Percentiles rank a stretch among this genome's conserved stretches.
Conservation (phyloP, 345 rosid species). For the Trapa bicornis region DNA sequence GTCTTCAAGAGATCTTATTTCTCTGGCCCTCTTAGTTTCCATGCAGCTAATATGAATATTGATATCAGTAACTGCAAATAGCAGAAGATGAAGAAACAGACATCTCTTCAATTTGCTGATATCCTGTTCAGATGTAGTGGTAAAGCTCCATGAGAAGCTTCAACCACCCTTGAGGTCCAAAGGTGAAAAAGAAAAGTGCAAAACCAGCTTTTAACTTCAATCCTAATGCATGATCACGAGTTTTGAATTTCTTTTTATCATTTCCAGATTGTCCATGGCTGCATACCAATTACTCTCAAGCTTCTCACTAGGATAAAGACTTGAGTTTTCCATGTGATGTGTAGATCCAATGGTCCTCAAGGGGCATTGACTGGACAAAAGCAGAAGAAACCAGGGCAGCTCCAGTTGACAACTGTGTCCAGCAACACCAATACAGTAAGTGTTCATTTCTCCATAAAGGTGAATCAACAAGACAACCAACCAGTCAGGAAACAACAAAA, state of each 20-base stretch:
- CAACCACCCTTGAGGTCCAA: not conserved
- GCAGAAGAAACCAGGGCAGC: not conserved
- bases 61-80: not conserved
- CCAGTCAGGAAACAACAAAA: not conserved
- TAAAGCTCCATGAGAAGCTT: not conserved
- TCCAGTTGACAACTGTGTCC: not conserved
- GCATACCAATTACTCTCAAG: too few relatives aligned
- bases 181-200: not conserved
- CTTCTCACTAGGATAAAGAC: not conserved
- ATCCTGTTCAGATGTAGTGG: not conserved
- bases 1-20: not conserved
- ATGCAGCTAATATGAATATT: not conserved
- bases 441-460: constrained; percentile 2
- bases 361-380: not conserved
- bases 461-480: not conserved
- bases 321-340: not conserved
- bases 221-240: not conserved
- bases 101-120: not conserved
- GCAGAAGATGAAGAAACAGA: not conserved
- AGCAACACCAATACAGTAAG: not conserved
- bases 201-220: not conserved
- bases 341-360: not conserved
- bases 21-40: not conserved
- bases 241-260: not conserved
- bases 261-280: not conserved